Conservation (phyloP, 2,329 filamentous ascomycete species). For the Aureobasidium namibiae region DNA sequence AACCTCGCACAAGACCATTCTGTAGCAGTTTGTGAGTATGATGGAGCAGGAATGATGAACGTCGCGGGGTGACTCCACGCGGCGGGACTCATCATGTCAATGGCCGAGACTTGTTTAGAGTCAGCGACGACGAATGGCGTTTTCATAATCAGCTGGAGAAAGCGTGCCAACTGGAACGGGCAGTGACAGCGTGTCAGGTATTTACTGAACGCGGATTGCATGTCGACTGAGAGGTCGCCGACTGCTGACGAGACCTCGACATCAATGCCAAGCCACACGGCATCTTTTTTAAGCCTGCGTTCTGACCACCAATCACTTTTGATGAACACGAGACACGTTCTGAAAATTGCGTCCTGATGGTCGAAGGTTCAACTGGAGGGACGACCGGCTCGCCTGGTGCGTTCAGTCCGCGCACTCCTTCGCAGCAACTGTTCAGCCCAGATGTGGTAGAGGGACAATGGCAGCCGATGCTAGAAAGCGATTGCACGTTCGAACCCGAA, state of each 20-base stretch:
- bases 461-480: conserved; percentile 28
- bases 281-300: neutral
- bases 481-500: conserved; percentile 54
- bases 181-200: no score
- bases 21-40: no score
- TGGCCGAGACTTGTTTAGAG: neutral
- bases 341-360: neutral
- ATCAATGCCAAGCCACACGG: neutral
- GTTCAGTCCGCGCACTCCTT: neutral
- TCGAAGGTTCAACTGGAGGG: neutral
- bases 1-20: neutral
- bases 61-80: neutral
- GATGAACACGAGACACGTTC: neutral
- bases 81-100: neutral
- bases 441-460: conserved; percentile 9
- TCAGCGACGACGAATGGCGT: neutral
- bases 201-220: no score
- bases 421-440: neutral
- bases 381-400: neutral
- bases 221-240: no score
- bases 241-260: neutral
- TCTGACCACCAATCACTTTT: neutral
- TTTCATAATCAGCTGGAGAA: no score
- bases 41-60: neutral
- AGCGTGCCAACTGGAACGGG: no score